A percentile compares a stretch with the other conserved stretches of the same genome.
These are phyloP conservation scores for Talaromyces sp. DNA, from an alignment of 2,329 filamentous ascomycete species.

Conservation along the genomic window DNA sequence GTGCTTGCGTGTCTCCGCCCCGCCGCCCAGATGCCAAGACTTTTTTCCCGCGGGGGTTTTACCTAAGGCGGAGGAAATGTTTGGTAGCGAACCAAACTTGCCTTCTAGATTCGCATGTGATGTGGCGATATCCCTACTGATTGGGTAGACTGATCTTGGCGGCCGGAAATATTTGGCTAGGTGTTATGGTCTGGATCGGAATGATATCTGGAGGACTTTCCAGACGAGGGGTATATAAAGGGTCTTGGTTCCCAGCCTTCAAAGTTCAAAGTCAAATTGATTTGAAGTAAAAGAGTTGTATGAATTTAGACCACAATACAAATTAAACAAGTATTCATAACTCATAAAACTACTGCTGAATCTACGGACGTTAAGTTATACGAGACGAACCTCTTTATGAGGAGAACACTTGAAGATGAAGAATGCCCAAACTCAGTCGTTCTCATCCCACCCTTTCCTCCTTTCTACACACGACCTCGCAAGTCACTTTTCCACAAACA, in stretches of 20 bases:
- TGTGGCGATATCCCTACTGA: background rate
- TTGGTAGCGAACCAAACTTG: background rate
- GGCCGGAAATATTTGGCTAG: background rate
- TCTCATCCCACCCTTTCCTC: constrained; percentile 25
- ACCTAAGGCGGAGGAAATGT: background rate
- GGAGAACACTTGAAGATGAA: constrained; percentile 2
- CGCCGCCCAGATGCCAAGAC: background rate
- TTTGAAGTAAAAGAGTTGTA: background rate
- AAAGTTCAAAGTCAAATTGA: background rate
- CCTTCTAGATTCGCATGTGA: background rate
- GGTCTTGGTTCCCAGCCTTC: background rate
- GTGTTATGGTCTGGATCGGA: background rate
- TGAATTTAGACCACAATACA: background rate
- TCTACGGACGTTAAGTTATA: background rate
- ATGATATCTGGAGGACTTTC: background rate
- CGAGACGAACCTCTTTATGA: background rate
- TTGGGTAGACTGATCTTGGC: background rate
- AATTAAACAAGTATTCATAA: background rate
- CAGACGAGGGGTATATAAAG: background rate
- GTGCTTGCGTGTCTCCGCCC: background rate
- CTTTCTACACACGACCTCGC: constrained; percentile 32
- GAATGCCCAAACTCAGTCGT: constrained; percentile 7
- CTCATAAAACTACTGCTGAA: background rate
- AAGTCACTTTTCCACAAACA: constrained; percentile 40
- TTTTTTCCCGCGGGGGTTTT: background rate